Evolutionary conservation across 2,329 filamentous ascomycete genomes (phyloP).

Genomic region (Diaporthe sp.): DNA sequence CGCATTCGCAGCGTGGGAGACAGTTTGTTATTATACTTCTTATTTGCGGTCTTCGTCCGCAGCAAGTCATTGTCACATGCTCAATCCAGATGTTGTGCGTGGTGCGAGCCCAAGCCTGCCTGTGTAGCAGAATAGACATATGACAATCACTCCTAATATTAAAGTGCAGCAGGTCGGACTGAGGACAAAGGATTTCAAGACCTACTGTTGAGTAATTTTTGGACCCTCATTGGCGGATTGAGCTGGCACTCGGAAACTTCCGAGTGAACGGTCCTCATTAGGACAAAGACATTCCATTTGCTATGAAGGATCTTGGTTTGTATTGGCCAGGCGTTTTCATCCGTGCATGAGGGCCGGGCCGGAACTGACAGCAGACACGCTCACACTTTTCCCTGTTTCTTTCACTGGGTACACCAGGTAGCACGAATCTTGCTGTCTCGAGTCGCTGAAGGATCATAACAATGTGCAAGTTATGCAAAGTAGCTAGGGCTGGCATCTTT

Average conservation of each 20-base stretch:
- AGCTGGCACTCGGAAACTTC: too few species aligned
- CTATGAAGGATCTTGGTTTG: neutral
- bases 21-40: neutral
- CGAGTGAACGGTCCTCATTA: too few species aligned
- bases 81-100: too few species aligned
- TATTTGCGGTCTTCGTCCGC: neutral
- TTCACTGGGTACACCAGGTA: neutral
- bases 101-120: neutral
- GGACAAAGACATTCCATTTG: neutral
- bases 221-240: neutral
- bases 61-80: neutral
- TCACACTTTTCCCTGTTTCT: neutral
- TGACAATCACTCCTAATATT: neutral
- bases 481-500: accelerated
- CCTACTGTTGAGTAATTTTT: neutral
- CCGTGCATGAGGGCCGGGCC: neutral
- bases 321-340: neutral
- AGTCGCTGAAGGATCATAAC: too few species aligned
- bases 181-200: neutral
- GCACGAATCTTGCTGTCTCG: neutral
- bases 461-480: neutral
- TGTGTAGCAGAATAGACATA: neutral
- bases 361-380: neutral
- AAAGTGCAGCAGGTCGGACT: neutral
- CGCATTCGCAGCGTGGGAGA: neutral